Conservation (phyloP, 73 alveolate genomes). For the Uronychia setigera region DNA sequence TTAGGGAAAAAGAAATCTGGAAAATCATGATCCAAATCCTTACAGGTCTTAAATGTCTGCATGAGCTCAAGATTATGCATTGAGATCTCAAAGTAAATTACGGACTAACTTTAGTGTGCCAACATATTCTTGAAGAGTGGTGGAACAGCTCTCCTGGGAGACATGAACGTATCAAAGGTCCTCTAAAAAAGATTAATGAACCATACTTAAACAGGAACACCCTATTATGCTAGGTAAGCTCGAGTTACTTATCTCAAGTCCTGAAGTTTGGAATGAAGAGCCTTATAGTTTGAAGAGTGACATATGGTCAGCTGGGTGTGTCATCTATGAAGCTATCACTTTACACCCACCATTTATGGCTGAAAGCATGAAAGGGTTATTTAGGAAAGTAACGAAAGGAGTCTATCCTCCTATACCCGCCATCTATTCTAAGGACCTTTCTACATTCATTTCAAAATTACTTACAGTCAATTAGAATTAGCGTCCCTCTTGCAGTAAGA, state of each 20-base stretch:
- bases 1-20: conserved; percentile 60
- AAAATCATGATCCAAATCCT: conserved; percentile 35
- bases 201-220: conserved; percentile 90
- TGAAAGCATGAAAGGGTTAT: conserved; percentile 67
- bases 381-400: conserved; percentile 73
- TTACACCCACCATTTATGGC: conserved; percentile 74
- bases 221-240: conserved; percentile 74
- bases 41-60: conserved; percentile 46
- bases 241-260: conserved; percentile 44
- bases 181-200: conserved; percentile 70
- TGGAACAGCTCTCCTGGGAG: conserved; percentile 80
- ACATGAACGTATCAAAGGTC: conserved; percentile 89
- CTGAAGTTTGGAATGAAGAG: conserved; percentile 82
- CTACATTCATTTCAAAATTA: conserved; percentile 40
- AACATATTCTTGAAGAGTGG: conserved; percentile 71
- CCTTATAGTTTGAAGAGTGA: conserved; percentile 79
- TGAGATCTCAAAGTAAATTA: conserved; percentile 66
- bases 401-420: conserved; percentile 61
- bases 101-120: conserved; percentile 48
- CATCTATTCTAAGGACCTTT: conserved; percentile 60
- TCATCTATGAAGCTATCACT: conserved; percentile 70
- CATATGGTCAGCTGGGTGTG: conserved; percentile 84
- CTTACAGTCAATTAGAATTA: conserved; percentile 63
- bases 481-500: conserved; percentile 54
- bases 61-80: conserved; percentile 65